Evolutionary conservation across 352 stramenopile species (phyloP).

Genomic region (Phytophthora pseudosyringae): DNA sequence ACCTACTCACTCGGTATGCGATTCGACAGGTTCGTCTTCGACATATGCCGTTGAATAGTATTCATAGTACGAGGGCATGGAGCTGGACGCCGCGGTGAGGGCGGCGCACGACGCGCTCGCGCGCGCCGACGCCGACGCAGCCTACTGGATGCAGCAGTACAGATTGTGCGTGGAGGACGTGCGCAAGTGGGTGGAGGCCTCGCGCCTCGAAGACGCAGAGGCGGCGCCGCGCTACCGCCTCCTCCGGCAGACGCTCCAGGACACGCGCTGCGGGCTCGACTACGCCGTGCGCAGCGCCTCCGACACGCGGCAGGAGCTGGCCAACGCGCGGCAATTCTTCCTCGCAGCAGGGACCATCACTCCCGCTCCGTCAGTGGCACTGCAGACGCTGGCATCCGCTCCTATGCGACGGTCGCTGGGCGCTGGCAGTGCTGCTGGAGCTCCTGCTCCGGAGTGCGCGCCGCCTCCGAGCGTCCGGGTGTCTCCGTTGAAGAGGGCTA

Average conservation of each 20-base stretch:
- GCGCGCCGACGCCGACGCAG: slow-evolving; percentile 8
- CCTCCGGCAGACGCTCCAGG: slow-evolving; percentile 26
- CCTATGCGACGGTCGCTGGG: neutral
- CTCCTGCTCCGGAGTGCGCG: neutral
- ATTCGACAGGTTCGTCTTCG: neutral
- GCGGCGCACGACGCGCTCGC: slow-evolving; percentile 6
- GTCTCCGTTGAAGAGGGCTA: slow-evolving; percentile 15
- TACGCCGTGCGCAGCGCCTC: slow-evolving; percentile 10
- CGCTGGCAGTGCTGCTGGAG: neutral
- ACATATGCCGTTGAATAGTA: neutral
- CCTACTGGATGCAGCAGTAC: slow-evolving; percentile 34
- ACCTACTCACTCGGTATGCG: slow-evolving; percentile 2
- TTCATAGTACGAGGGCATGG: neutral
- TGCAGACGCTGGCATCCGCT: neutral
- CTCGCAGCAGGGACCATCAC: slow-evolving; percentile 1
- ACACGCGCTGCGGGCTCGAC: slow-evolving; percentile 32
- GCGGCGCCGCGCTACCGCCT: slow-evolving; percentile 12
- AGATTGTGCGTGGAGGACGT: slow-evolving; percentile 8
- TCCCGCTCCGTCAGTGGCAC: neutral
- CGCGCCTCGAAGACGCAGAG: slow-evolving; percentile 2
- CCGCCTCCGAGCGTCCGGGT: neutral
- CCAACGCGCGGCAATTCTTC: slow-evolving; percentile 22
- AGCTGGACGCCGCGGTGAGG: neutral
- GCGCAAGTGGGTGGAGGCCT: slow-evolving; percentile 4
- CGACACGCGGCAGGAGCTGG: slow-evolving; percentile 28